Evolutionary conservation across 495 filamentous ascomycete genomes (phyloP), one percentile per base, ranked within the genome.

Genomic region (Hyaloscypha finlandica): DNA sequence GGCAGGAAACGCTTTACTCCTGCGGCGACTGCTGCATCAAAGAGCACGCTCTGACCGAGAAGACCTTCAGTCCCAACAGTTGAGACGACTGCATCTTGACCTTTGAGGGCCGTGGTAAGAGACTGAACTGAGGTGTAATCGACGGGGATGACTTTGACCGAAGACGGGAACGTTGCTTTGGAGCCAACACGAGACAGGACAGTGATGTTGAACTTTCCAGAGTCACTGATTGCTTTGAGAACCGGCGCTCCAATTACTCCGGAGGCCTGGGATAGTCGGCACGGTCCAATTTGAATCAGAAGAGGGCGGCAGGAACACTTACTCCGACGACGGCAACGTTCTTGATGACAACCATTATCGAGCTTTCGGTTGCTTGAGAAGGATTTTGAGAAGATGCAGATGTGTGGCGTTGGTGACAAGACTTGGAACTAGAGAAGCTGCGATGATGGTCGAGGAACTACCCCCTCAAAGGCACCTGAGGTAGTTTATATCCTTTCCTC

Each of bases 1-100:
- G 89, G 89, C 31, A 92, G 76, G 67, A 88, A 87, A 29, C 88
- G 82, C 71, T 81, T 77, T 0, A 91, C 86, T 12, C 82, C 81
- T 0, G 85, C 87, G 0, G 82, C 80, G 16, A 85, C 70, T 1
- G 88, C 83, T 0, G 88, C 89, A 56, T 90, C 87, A 22, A 90
- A 79, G 32, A 89, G 75, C 37, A 66, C 14, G 16, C 57, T 63
- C 0, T 73, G 67, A 6, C 74, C 74, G 63, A 89, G 85, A 0
- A 71, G 70, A 0, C 71, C 70, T 16, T 84, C 42, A 0, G 72
- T 76, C 19, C 75, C 79, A 4, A 90, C 72, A 6, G 81, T 69
- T 20, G 83, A 87, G 53, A 90, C 79, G 2, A 88, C 80, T 0
- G 87, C 85, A 69, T 90, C 88, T 59, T 87, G 82, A 25, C 80